A percentile compares a stretch with the other conserved stretches of the same genome.
Conservation (phyloP, 352 stramenopile species). For the Phytophthora sojae region DNA sequence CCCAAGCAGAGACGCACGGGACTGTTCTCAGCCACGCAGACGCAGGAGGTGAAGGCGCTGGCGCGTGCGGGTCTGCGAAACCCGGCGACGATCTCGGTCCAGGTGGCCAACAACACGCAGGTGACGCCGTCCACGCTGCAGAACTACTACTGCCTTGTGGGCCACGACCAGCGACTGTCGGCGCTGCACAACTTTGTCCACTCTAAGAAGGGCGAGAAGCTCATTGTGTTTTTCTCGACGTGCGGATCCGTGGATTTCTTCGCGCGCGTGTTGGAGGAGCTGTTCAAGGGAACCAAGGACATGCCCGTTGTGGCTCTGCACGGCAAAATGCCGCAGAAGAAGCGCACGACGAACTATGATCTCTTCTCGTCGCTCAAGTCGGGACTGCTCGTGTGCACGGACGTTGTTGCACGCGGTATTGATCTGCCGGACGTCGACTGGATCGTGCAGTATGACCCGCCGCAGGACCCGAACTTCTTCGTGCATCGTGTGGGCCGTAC, state of each 20-base stretch:
- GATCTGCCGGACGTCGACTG: slow-evolving; percentile 99
- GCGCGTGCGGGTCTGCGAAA: slow-evolving; percentile 97
- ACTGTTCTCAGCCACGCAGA: slow-evolving; percentile 92
- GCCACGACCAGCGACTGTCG: slow-evolving; percentile 95
- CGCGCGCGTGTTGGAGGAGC: slow-evolving; percentile 84
- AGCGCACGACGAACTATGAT: slow-evolving; percentile 84
- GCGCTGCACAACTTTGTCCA: slow-evolving; percentile 94
- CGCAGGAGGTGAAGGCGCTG: slow-evolving; percentile 96
- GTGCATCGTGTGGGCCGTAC: slow-evolving; percentile 98
- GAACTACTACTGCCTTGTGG: slow-evolving; percentile 97
- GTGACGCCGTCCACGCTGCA: slow-evolving; percentile 76
- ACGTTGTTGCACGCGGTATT: slow-evolving; percentile 98
- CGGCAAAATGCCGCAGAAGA: slow-evolving; percentile 95
- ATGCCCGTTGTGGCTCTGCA: slow-evolving; percentile 87
- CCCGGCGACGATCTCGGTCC: slow-evolving; percentile 97
- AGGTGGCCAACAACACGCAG: slow-evolving; percentile 91
- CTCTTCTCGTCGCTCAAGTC: slow-evolving; percentile 58
- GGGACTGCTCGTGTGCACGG: slow-evolving; percentile 97
- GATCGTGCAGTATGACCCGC: slow-evolving; percentile 99
- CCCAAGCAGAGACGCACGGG: slow-evolving; percentile 98
- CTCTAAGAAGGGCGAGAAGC: slow-evolving; percentile 86
- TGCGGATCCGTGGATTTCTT: slow-evolving; percentile 99
- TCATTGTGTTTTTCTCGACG: slow-evolving; percentile 99
- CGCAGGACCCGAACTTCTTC: slow-evolving; percentile 98
- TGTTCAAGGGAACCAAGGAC: slow-evolving; percentile 52